Evolutionary conservation across 2,329 filamentous ascomycete genomes (phyloP), one percentile per base, ranked within the genome.

Genomic region (Fusarium goolgardi): DNA sequence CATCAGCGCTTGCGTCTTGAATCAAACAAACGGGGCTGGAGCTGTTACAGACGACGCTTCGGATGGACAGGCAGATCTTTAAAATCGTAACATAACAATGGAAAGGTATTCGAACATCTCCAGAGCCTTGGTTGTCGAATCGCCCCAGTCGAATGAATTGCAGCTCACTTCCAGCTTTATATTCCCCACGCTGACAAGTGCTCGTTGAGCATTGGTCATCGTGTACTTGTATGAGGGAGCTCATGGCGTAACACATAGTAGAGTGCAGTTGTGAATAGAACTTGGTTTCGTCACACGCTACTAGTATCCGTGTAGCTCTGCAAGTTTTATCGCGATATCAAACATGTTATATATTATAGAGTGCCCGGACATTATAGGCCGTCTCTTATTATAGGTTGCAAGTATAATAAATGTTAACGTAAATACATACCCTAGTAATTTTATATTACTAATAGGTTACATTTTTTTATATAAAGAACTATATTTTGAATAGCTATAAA

Each of bases 381-480:
- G 15, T 21, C 47, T 50, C 25, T 50, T 29, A 50, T 50, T 40
- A n/a, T n/a, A n/a, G n/a, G n/a, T n/a, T n/a, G n/a, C n/a, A n/a
- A n/a, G n/a, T n/a, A n/a, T n/a, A n/a, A n/a, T n/a, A n/a, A n/a
- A n/a, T n/a, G n/a, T n/a, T n/a, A n/a, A n/a, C n/a, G n/a, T n/a
- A n/a, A n/a, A n/a, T n/a, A n/a, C n/a, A n/a, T n/a, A n/a, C n/a
- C n/a, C n/a, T n/a, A n/a, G n/a, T n/a, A n/a, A n/a, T n/a, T n/a
- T n/a, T n/a, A n/a, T n/a, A n/a, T n/a, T n/a, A n/a, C n/a, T n/a
- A n/a, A n/a, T n/a, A n/a, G n/a, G n/a, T n/a, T n/a, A n/a, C n/a
- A n/a, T n/a, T n/a, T n/a, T n/a, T n/a, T n/a, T n/a, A n/a, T n/a
- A n/a, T n/a, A n/a, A n/a, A n/a, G n/a, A n/a, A n/a, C n/a, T n/a